Evolutionary conservation across 1,284 basidiomycete species (phyloP), one percentile per base, ranked within the genome.

Genomic region (Pseudozyma hubeiensis): DNA sequence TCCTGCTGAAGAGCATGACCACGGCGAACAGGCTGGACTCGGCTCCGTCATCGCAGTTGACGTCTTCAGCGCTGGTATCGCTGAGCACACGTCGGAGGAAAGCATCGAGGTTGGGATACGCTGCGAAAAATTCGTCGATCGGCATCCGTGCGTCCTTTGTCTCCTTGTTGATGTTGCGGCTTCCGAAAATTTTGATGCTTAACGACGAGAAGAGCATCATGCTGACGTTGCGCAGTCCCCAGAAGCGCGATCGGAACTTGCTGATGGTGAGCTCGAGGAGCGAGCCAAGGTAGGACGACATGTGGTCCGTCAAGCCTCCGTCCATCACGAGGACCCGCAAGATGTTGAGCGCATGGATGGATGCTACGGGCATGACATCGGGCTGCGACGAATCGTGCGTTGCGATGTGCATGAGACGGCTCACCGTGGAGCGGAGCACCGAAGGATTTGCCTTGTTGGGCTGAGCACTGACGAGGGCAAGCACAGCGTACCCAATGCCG

Each of bases 151-250:
- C 63, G 13, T 67, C 64, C 37, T 68, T 64, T 14, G 52, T 64
- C 56, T 79, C 75, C 43, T 63, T 65, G 65, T 78, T 80, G 33
- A 67, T 68, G 39, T 65, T 65, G 24, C 69, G 44, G 29, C 61
- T 69, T 31, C 65, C 55, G 40, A 85, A 82, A n/a, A 79, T 74
- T 24, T 84, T 79, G 37, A 74, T 82, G 56, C 77, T 64, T 31
- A 85, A 78, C 3, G 81, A 75, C 11, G 81, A 76, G 46, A 81
- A 85, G 30, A 84, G 78, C 81, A 85, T 84, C 80, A 85, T 82
- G 40, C 81, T 79, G 47, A 81, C 84, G 63, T 85, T 85, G 48
- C 84, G 82, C 34, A 83, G 65, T 50, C 81, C 79, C 85, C 85
- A 85, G 69, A 78, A 78, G 13, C 73, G 53, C 14, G 84, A 85